Evolutionary conservation across 371 early-diverging fungal species (phyloP), one percentile per base, ranked within the genome.

Genomic region (Saksenaea vasiformis): DNA sequence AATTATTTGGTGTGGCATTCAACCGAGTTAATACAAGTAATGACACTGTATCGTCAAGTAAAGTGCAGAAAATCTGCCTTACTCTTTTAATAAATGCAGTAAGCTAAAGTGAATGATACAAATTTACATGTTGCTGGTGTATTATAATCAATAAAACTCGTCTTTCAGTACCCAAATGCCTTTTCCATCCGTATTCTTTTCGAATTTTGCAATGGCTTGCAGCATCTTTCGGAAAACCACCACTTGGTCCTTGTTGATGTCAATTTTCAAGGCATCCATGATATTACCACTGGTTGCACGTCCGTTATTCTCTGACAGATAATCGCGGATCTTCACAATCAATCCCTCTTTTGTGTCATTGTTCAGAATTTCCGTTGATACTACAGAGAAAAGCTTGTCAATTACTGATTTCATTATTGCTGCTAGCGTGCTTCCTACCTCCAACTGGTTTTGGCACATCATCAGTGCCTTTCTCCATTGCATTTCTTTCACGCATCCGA

Each of bases 191-290:
- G 39, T 39, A 22, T 74, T 67, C 66, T 76, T 79, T 43, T 82
- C 77, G 55, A 85, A 78, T 15, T 59, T 72, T 1, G 90, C 90
- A 35, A 91, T 86, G 2, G 80, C 87, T 62, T 82, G 86, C 11
- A 91, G 69, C 87, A 91, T 82, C 66, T 88, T 87, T 26, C 85
- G 76, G 61, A 91, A 91, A 3, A 87, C 69, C 0, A 80, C 56
- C 8, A 84, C 77, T 34, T 88, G 81, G 4, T 85, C 83, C 37
- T 75, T 70, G 11, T 66, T 70, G 2, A 89, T 67, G 37, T 78
- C 67, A 13, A 78, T 37, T n/a, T 76, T 60, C 35, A 89, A 78
- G 27, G 72, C 68, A 11, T 62, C 66, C 39, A 90, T 77, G n/a
- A 90, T 77, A 37, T 85, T 80, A 3, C 68, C 53, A 5, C 81